Conservation (phyloP, 2,329 filamentous ascomycete species). For the Talaromyces sp. region DNA sequence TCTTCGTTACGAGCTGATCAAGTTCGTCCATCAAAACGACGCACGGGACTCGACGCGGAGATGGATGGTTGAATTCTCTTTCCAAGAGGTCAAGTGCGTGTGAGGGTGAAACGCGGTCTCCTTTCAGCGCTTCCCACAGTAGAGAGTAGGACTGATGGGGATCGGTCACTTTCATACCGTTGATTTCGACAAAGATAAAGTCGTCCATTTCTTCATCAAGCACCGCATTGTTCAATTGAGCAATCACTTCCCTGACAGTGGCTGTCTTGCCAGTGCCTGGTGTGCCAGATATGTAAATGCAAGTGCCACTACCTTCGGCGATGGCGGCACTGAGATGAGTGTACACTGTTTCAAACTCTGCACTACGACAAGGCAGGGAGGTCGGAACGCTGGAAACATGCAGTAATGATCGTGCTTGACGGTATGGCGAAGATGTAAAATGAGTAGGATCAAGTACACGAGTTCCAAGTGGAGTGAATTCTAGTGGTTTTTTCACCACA, state of each 20-base stretch:
- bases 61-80: conserved; percentile 87
- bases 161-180: conserved; percentile 99
- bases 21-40: conserved; percentile 98
- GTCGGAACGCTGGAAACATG: conserved; percentile 92
- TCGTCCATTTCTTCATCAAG: conserved; percentile 89
- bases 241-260: conserved; percentile 91
- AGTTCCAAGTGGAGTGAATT: conserved; percentile 93
- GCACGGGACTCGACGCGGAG: conserved; percentile 84
- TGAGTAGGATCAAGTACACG: conserved; percentile 73
- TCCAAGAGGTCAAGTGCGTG: conserved; percentile 90
- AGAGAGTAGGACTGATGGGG: conserved; percentile 94
- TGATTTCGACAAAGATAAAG: conserved; percentile 99
- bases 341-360: conserved; percentile 88
- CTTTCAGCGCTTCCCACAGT: conserved; percentile 92
- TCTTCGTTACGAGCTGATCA: conserved; percentile 95
- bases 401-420: conserved; percentile 79
- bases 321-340: conserved; percentile 93
- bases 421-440: conserved; percentile 80
- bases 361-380: conserved; percentile 84
- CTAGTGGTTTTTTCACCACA: conserved; percentile 78
- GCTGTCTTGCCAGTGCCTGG: conserved; percentile 97
- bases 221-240: conserved; percentile 82
- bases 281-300: conserved; percentile 99
- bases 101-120: conserved; percentile 84
- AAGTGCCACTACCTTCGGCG: conserved; percentile 85